Evolutionary conservation across 139 green algal genomes (phyloP).

Genomic region (Micractinium conductrix): DNA sequence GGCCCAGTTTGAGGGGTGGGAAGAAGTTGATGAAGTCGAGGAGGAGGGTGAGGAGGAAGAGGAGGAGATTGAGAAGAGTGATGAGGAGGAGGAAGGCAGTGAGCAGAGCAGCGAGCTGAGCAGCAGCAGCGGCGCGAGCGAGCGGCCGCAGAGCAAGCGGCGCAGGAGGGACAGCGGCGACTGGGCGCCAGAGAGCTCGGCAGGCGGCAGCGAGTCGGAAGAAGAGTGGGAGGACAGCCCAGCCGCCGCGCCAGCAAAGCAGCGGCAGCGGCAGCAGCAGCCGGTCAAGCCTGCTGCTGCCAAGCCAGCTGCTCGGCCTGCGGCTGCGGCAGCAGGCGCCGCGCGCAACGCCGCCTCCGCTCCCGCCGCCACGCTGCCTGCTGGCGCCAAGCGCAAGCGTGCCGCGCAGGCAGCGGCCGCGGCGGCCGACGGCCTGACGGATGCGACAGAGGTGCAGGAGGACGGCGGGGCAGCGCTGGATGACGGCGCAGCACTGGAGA

Average conservation of each 20-base stretch:
- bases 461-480: too few relatives aligned
- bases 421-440: not conserved
- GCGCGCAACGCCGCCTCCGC: too few relatives aligned
- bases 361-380: not conserved
- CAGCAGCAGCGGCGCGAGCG: not conserved
- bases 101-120: not conserved
- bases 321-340: not conserved
- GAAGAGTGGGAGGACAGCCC: not conserved
- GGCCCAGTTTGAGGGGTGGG: too few relatives aligned
- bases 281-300: not conserved
- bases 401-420: not conserved
- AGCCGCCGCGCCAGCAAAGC: not conserved
- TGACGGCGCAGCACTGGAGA: not conserved
- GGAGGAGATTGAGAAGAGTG: not conserved
- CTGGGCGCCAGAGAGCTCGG: not conserved
- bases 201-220: not conserved
- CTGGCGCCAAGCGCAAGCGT: not conserved
- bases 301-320: not conserved
- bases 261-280: not conserved
- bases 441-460: not conserved
- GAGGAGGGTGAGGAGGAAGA: not conserved
- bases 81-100: not conserved
- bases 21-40: too few relatives aligned
- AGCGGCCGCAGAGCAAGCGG: not conserved
- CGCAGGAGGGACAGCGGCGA: slow-evolving; percentile 6